phyloP scores from a whole-genome alignment of 129 eudicot genomes.

The sunflower (Helianthus annuus) region HanXRQr2.0-SUNRISE NC_035449.2:80994881-80995380 shows the following conservation, averaged over 20 bases:
- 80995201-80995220: constrained; percentile 38
- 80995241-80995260: constrained; percentile 41
- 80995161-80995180: neutral
- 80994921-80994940: constrained; percentile 58
- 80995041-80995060: constrained; percentile 68
- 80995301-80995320: constrained; percentile 62
- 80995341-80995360: constrained; percentile 81
- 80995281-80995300: constrained; percentile 60
- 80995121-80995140: constrained; percentile 85
- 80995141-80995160: constrained; percentile 40
- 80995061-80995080: constrained; percentile 68
- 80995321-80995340: constrained; percentile 62
- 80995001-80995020: constrained; percentile 76
- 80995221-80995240: constrained; percentile 42
- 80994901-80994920: constrained; percentile 67
- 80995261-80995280: constrained; percentile 69
- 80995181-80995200: neutral
- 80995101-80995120: constrained; percentile 56
- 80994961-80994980: constrained; percentile 57
- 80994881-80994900: constrained; percentile 12
- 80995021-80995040: constrained; percentile 55
- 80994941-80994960: constrained; percentile 90
- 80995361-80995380: constrained; percentile 40
- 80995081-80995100: constrained; percentile 53
- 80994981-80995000: constrained; percentile 73